Evolutionary conservation across 164 flowering plant species (phyloP).

Genomic region (Macadamia tetraphylla): DNA sequence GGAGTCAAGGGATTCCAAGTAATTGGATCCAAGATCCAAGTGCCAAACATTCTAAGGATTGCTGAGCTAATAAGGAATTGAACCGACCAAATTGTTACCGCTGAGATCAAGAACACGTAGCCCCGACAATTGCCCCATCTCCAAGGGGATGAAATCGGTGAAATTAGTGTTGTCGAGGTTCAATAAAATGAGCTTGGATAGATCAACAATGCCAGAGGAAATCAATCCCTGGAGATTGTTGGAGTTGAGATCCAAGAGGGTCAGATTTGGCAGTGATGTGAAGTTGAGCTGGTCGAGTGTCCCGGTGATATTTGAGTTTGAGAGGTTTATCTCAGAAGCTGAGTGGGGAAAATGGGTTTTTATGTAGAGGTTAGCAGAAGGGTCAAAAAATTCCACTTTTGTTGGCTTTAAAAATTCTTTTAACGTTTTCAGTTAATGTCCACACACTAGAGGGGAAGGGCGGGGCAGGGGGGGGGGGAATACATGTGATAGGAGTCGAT

Average conservation of each 20-base stretch:
- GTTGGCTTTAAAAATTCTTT: too few species aligned
- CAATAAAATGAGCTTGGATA: conserved; percentile 10
- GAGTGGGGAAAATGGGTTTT: too few species aligned
- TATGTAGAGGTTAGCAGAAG: too few species aligned
- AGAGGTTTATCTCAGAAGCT: conserved; percentile 8
- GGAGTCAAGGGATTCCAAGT: conserved; percentile 26
- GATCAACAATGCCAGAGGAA: conserved; percentile 4
- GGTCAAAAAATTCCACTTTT: too few species aligned
- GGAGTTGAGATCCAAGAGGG: not conserved
- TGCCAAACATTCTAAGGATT: conserved; percentile 29
- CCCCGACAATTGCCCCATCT: not conserved
- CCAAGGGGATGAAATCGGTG: not conserved
- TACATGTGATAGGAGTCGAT: too few species aligned
- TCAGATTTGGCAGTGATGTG: conserved; percentile 11
- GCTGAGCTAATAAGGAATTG: conserved; percentile 22
- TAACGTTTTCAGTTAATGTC: too few species aligned
- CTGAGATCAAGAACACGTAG: not conserved
- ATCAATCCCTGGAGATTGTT: conserved; percentile 7
- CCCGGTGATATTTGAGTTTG: conserved; percentile 1
- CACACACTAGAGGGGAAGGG: too few species aligned
- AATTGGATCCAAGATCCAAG: conserved; percentile 34
- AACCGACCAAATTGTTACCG: not conserved
- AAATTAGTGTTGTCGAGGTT: not conserved
- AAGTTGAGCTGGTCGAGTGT: conserved; percentile 7
- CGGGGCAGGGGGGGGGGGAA: too few species aligned